Base-by-base conservation (phyloP, 202 grass and related monocot species). In the Setaria italica region DNA sequence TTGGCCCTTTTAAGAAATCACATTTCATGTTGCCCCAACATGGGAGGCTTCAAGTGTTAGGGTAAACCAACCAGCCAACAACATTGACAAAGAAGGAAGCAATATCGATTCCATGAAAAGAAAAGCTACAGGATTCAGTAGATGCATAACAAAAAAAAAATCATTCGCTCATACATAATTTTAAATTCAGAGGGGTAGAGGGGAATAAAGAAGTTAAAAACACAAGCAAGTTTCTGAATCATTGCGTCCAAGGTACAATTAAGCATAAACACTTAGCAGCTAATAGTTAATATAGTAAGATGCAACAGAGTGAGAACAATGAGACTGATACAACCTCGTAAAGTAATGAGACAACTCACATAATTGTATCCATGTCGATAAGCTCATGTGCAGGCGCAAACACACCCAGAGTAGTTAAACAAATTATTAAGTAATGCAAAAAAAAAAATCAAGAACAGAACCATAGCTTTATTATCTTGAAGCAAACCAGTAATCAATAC, bases 401-500 rank as follows among this genome's bases (percentile, higher is more conserved):
- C 30, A 53, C 35, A 41, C 39, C 39, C 8, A 74, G 49, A 75
- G 51, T 39, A 56, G 41, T 11, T 21, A 17, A 1, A 56, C 33
- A 76, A 57, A 67, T 65, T 71, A 78, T 32, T 58, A 77, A 72
- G 29, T 17, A 48, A 84, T 2, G 0, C 74, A 76, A 70, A 11
- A 25, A 25, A 25, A 25, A 25, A 46, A 46, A 67, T 33, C 29
- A 80, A 81, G 33, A 87, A 68, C 58, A 62, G 17, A 82, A 74
- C 0, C 43, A 34, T 62, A 78, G 41, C 15, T 77, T 37, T 77
- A 84, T 63, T 82, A 21, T 68, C 47, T 66, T 72, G 54, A 85
- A 85, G 72, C 53, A 75, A 34, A 39, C 74, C 4, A 62, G 48
- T 58, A 86, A 77, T 13, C 51, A 67, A 79, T 59, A 79, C 13